Evolutionary conservation across 2,329 filamentous ascomycete species (phyloP).

Genomic region (Xylaria sp.): DNA sequence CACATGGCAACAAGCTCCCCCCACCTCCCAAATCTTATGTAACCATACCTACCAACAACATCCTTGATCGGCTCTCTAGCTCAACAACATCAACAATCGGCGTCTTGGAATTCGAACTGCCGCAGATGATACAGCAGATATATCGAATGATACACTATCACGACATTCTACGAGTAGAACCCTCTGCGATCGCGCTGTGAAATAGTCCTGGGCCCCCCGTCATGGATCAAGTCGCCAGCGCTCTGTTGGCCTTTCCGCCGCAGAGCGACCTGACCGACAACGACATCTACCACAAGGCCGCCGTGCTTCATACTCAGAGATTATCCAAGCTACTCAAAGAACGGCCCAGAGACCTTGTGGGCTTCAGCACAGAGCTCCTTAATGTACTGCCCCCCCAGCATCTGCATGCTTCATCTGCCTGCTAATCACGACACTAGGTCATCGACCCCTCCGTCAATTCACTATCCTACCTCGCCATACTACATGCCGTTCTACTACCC

Average conservation of each 20-base stretch:
- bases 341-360: slow-evolving; percentile 40
- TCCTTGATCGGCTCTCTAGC: neutral
- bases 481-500: slow-evolving; percentile 49
- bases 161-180: too few relatives aligned
- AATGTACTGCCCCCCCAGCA: slow-evolving; percentile 41
- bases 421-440: slow-evolving; percentile 41
- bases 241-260: slow-evolving; percentile 52
- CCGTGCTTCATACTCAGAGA: slow-evolving; percentile 46
- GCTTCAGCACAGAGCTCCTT: slow-evolving; percentile 48
- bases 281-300: slow-evolving; percentile 49
- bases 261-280: slow-evolving; percentile 34
- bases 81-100: neutral
- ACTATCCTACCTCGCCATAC: slow-evolving; percentile 56
- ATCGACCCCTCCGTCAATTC: slow-evolving; percentile 57
- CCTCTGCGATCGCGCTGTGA: neutral
- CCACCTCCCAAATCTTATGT: slow-evolving; percentile 2
- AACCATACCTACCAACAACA: neutral
- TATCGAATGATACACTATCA: neutral
- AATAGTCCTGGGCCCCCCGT: neutral
- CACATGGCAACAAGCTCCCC: neutral
- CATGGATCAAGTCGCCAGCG: slow-evolving; percentile 47
- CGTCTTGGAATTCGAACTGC: neutral
- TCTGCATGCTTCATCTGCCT: neutral
- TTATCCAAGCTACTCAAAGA: slow-evolving; percentile 48
- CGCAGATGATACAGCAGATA: neutral